These are phyloP conservation scores for Lanmaoa rubissima DNA, from an alignment of 768 basidiomycete genomes.

Conservation along the genomic window DNA sequence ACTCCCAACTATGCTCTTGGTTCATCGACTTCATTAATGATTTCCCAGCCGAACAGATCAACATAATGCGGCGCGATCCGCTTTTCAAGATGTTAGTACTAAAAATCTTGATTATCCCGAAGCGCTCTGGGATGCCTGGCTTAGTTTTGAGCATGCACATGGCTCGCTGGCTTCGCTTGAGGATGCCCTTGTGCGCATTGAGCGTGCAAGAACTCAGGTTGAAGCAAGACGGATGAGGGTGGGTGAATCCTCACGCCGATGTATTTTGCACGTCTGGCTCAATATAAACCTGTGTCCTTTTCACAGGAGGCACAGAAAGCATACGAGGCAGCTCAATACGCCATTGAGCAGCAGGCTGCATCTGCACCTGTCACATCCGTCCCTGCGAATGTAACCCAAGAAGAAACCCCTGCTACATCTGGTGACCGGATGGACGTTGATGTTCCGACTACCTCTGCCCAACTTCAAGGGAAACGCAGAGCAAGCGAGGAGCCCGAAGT, in stretches of 20 bases:
- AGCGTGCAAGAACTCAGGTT: slow-evolving; percentile 62
- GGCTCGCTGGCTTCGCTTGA: slow-evolving; percentile 71
- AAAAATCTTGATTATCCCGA: slow-evolving; percentile 95
- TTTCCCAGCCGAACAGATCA: slow-evolving; percentile 47
- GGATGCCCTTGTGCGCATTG: slow-evolving; percentile 57
- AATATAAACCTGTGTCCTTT: not conserved
- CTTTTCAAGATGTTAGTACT: slow-evolving; percentile 63
- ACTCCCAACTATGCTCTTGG: not conserved
- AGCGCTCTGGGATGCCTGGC: slow-evolving; percentile 88
- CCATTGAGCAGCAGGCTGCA: slow-evolving; percentile 40
- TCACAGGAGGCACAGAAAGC: slow-evolving; percentile 64
- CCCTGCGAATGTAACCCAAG: slow-evolving; percentile 8
- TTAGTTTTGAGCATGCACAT: slow-evolving; percentile 81
- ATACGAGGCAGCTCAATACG: slow-evolving; percentile 48
- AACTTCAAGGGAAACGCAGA: slow-evolving; percentile 57
- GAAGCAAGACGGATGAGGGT: slow-evolving; percentile 66
- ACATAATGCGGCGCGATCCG: slow-evolving; percentile 58
- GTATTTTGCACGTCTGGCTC: not conserved
- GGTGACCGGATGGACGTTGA: slow-evolving; percentile 44
- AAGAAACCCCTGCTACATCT: not conserved
- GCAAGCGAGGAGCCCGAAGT: slow-evolving; percentile 48
- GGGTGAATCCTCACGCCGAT: slow-evolving; percentile 7
- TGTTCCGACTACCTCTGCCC: slow-evolving; percentile 29
- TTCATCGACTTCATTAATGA: not conserved
- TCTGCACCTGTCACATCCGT: slow-evolving; percentile 30